Base-by-base conservation (phyloP, 768 basidiomycete species). In the Cyclocybe cylindracea region DNA sequence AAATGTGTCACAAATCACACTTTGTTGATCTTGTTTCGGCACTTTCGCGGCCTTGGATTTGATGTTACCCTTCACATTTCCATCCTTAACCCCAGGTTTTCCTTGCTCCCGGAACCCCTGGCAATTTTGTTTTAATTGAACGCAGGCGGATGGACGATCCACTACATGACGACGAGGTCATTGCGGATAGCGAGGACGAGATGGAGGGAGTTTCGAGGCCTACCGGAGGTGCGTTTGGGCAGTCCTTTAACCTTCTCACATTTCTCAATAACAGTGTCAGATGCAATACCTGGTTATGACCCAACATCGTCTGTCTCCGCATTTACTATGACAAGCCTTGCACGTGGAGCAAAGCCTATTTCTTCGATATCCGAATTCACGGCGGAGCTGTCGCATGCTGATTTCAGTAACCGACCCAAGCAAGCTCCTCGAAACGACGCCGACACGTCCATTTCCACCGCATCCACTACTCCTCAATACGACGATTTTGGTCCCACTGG, bases 131-230 rank as follows among this genome's bases (percentile, higher is more conserved):
- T 24, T 3, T 5, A 24, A 24, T 24, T 24, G 24, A 24, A 24
- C 24, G 24, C 3, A 24, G 24, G 24, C 24, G 24, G 24, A 24
- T 16, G 29, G 5, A n/a, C 41, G 18, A 8, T 6, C 2, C 46
- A 56, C 32, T 34, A 32, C 13, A 52, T n/a, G 31, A 51, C 13
- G 68, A 77, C 51, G 78, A 78, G 63, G 63, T 78, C n/a, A 73
- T 81, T 45, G 74, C 74, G 19, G 80, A 78, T 59, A 82, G 80
- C 61, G 67, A 68, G 31, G 63, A 63, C 10, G 65, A 66, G 44
- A 48, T 42, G 24, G 57, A 60, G 36, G 40, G 51, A 53, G 39
- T 41, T 46, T 38, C 24, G 37, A 29, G 52, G 49, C 39, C 51
- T 47, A 41, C 33, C 47, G 13, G 19, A 7, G 40, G 37, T 46